Base-by-base conservation (phyloP, 2,329 filamentous ascomycete species). In the Leptographium radiaticola region DNA sequence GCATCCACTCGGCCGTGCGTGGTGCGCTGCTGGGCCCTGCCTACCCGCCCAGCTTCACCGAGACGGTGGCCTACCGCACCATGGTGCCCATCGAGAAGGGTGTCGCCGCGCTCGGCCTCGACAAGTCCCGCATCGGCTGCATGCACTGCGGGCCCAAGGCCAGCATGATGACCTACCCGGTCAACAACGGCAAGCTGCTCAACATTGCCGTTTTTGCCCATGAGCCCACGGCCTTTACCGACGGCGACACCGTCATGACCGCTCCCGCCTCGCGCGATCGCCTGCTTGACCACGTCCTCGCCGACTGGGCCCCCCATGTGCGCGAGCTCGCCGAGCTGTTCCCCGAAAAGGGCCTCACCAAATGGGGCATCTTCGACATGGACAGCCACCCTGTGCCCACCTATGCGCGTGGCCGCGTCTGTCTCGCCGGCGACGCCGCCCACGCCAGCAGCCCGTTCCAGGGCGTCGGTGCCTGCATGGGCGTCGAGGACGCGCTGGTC, bases 41-140 rank as follows among this genome's bases (percentile, higher is more conserved):
- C 55, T 16, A 45, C 25, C 50, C 50, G 13, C 36, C 49, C 12
- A 43, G 20, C 40, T 85, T 79, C 62, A 75, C 73, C 1, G 70
- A 75, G 31, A 80, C 81, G 57, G 78, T 79, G 63, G 81, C 76
- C 30, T 86, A 81, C 64, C 72, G 83, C 15, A 15, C 77, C 0
- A 63, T 86, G 5, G 69, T 84, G 1, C 77, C 80, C 0, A 84
- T 57, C 42, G 53, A 30, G 16, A 45, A 65, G 3, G 65, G 61
- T 6, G 65, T 63, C 38, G 62, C 40, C 30, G 40, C 42, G 1
- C 42, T 52, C 8, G 40, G 49, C 2, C 9, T 36, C 11, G 52
- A 6, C 6, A 49, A 30, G 45, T 30, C 40, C 7, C 8, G 16
- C 40, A 16, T 39, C 34, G 38, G n/a, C 38, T 30, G 25, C 46